Evolutionary conservation across 495 filamentous ascomycete species (phyloP).

Genomic region (Aspergillus mulundensis): DNA sequence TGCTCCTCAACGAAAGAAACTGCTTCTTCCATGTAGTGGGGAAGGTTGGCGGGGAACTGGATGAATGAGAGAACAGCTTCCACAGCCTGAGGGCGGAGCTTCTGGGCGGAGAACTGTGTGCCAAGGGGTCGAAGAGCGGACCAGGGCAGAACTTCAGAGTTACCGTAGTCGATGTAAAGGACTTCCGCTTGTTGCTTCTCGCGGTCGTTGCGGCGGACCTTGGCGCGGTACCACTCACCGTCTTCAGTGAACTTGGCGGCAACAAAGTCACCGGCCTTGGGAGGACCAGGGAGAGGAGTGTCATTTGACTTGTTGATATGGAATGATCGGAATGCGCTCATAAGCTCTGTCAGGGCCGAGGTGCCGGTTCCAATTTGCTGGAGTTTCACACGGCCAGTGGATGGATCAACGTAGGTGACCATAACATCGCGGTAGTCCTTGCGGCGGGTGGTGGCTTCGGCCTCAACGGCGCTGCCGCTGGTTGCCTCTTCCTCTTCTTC

Average conservation of each 20-base stretch:
- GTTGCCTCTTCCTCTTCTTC: slow-evolving; percentile 46
- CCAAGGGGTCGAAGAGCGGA: slow-evolving; percentile 71
- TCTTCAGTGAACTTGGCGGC: slow-evolving; percentile 86
- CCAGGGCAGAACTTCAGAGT: slow-evolving; percentile 85
- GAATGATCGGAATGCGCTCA: slow-evolving; percentile 83
- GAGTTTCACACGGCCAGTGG: slow-evolving; percentile 71
- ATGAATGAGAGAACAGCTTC: slow-evolving; percentile 86
- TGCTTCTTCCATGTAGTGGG: slow-evolving; percentile 78
- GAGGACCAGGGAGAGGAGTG: slow-evolving; percentile 64
- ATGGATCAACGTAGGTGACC: slow-evolving; percentile 79
- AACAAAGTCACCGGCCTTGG: slow-evolving; percentile 88
- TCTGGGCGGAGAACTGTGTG: slow-evolving; percentile 71
- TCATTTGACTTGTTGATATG: slow-evolving; percentile 73
- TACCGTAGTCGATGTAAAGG: slow-evolving; percentile 94
- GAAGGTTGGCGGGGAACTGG: slow-evolving; percentile 67
- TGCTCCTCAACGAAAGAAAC: slow-evolving; percentile 64
- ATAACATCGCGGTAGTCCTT: slow-evolving; percentile 91
- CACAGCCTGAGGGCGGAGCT: slow-evolving; percentile 78
- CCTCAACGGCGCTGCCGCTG: slow-evolving; percentile 48
- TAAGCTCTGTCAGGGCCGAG: slow-evolving; percentile 73
- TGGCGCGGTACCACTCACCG: slow-evolving; percentile 89
- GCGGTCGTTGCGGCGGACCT: slow-evolving; percentile 87
- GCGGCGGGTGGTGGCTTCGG: slow-evolving; percentile 50
- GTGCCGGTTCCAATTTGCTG: slow-evolving; percentile 84
- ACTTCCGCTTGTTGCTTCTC: slow-evolving; percentile 83